Evolutionary conservation across 2,329 filamentous ascomycete genomes (phyloP).

Genomic region (Akanthomyces muscarius): DNA sequence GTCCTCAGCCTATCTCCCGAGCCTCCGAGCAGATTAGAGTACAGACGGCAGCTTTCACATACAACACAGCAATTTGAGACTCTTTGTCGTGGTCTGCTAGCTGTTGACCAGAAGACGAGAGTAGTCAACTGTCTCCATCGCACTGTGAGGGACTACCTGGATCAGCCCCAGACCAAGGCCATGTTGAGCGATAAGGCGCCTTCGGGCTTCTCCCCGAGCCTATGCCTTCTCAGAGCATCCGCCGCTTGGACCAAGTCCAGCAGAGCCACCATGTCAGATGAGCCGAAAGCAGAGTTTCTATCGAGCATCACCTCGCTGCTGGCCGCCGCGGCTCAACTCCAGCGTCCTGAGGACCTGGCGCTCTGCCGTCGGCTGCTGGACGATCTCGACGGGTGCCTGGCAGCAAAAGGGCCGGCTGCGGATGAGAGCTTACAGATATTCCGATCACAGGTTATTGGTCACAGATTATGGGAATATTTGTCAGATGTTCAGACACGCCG

Average conservation of each 20-base stretch:
- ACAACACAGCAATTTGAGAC: not conserved
- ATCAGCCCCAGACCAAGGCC: not conserved
- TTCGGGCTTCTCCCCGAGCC: not conserved
- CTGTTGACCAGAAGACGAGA: not conserved
- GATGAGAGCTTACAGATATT: conserved; percentile 11
- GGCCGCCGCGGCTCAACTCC: not conserved
- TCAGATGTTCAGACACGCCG: not conserved
- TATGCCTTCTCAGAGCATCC: conserved; percentile 4
- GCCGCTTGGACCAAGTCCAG: conserved; percentile 11
- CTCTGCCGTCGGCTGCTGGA: not conserved
- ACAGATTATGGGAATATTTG: conserved; percentile 1
- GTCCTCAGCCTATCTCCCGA: not conserved
- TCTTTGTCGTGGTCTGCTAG: not conserved
- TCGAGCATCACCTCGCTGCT: not conserved
- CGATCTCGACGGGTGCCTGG: conserved; percentile 1
- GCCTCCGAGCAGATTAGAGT: not conserved
- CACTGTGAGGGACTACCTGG: conserved; percentile 9
- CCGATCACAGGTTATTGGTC: not conserved
- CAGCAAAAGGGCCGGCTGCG: conserved; percentile 3
- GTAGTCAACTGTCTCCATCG: conserved; percentile 11
- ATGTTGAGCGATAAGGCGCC: conserved; percentile 1
- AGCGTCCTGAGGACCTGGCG: not conserved
- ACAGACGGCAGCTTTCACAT: conserved; percentile 1
- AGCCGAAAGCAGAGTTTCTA: conserved; percentile 5
- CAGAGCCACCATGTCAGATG: conserved; percentile 6